Evolutionary conservation across 768 basidiomycete species (phyloP).

Genomic region (Gelatoporia subvermispora): DNA sequence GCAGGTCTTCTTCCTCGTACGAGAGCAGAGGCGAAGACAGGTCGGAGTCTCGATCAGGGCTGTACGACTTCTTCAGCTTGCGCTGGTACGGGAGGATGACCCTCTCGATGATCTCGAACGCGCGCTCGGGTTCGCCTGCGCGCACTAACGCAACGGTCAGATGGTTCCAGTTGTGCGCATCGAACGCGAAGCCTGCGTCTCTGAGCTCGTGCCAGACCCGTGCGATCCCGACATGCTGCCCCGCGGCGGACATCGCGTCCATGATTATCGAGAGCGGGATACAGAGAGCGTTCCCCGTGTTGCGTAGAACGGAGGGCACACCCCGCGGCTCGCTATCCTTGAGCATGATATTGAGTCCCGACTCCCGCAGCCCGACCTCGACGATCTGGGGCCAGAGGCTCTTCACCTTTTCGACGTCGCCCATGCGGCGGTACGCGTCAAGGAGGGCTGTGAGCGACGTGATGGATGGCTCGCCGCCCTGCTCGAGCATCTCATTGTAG

Average conservation of each 20-base stretch:
- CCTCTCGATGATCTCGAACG: slow-evolving; percentile 76
- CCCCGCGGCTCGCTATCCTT: slow-evolving; percentile 2
- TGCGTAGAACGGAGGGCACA: slow-evolving; percentile 13
- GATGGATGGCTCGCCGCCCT: slow-evolving; percentile 55
- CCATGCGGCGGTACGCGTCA: slow-evolving; percentile 61
- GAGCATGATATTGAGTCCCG: slow-evolving; percentile 31
- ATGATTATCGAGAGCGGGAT: slow-evolving; percentile 80
- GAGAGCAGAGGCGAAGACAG: slow-evolving; percentile 21
- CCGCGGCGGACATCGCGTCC: slow-evolving; percentile 62
- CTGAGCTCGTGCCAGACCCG: slow-evolving; percentile 63
- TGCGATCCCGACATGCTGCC: slow-evolving; percentile 57
- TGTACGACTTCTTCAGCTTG: slow-evolving; percentile 12
- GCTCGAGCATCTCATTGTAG: slow-evolving; percentile 46
- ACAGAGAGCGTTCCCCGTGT: slow-evolving; percentile 57
- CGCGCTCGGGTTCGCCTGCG: slow-evolving; percentile 76
- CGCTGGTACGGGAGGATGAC: slow-evolving; percentile 62
- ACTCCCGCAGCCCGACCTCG: slow-evolving; percentile 45
- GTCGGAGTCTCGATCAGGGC: slow-evolving; percentile 11
- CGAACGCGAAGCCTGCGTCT: slow-evolving; percentile 65
- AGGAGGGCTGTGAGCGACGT: slow-evolving; percentile 60
- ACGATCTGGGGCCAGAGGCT: slow-evolving; percentile 68
- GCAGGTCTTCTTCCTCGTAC: slow-evolving; percentile 11
- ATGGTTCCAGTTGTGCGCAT: slow-evolving; percentile 91
- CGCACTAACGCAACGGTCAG: slow-evolving; percentile 70
- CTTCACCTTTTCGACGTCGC: slow-evolving; percentile 49